These are phyloP conservation scores for Claviceps citrina DNA, from an alignment of 2,329 filamentous ascomycete species.

Conservation along the genomic window DNA sequence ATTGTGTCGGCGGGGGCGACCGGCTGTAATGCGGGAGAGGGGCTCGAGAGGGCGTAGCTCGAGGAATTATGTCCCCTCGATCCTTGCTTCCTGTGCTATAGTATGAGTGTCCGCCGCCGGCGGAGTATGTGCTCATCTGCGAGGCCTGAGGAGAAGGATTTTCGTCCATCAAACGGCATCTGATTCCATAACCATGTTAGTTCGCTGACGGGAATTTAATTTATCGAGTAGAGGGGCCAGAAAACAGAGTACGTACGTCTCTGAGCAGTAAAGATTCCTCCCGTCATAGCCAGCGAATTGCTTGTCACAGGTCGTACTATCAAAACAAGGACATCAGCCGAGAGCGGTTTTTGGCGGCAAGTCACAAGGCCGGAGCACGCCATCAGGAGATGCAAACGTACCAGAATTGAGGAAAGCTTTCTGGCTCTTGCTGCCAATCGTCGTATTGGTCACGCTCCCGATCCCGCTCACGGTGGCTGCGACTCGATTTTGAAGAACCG, in stretches of 20 bases:
- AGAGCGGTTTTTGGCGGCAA: neutral
- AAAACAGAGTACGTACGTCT: constrained; percentile 31
- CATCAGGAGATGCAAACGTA: constrained; percentile 20
- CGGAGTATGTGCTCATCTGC: neutral
- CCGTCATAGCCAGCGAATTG: constrained; percentile 46
- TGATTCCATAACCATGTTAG: constrained; percentile 11
- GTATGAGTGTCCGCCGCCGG: constrained; percentile 24
- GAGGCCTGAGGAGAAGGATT: constrained; percentile 19
- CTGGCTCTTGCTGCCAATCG: constrained; percentile 41
- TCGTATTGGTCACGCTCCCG: constrained; percentile 30
- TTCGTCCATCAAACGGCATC: constrained; percentile 40
- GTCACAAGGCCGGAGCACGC: neutral
- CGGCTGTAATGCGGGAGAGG: constrained; percentile 36
- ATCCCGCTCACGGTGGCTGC: constrained; percentile 35
- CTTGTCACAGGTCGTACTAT: constrained; percentile 52
- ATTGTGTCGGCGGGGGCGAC: constrained; percentile 33
- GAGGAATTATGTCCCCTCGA: constrained; percentile 46
- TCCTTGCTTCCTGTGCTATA: constrained; percentile 33
- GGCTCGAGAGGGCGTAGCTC: constrained; percentile 46
- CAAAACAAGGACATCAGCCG: neutral
- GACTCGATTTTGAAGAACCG: constrained; percentile 31
- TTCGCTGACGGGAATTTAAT: neutral
- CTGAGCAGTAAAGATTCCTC: constrained; percentile 46
- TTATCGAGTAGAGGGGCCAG: neutral
- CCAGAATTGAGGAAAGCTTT: constrained; percentile 52